Base-by-base conservation (phyloP, 192 early-diverging fungal species). In the Glomus cerebriforme region DNA sequence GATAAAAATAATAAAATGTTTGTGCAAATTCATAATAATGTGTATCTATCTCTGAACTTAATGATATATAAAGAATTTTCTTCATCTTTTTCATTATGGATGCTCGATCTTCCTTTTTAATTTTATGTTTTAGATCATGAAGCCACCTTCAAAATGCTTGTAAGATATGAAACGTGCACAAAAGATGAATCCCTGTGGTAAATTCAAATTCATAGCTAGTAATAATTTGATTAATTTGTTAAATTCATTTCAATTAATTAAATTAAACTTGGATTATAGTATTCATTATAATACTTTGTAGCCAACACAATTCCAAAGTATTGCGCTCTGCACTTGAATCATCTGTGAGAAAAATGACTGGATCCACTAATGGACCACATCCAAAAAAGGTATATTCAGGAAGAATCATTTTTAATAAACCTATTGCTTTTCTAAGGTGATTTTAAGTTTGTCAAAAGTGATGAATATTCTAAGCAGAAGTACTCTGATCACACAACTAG, bases 391-490 rank as follows among this genome's bases (percentile, higher is more conserved):
- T 35, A 62, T 62, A 27, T 8, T 3, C 10, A 1, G 8, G 26
- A 27, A 70, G 37, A 70, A 70, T 22, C 2, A 2, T n/a, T 70
- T 70, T 70, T 45, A 70, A 70, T 35, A 70, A 35, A 70, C 29
- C 29, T 22, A 70, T 70, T 17, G 13, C 22, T 37, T 70, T 70
- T 70, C 35, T 24, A 70, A 70, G 5, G 68, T 70, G 1, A 43
- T 35, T 70, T 70, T 35, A 24, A 70, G 34, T 70, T 70, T 1
- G 7, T 70, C 68, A 24, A 22, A 70, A 19, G 37, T 37, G 3
- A 70, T 43, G n/a, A 70, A 35, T 19, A 70, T 8, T 4, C 35
- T 27, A 45, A 70, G 15, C 3, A 22, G 32, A 35, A 70, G 34
- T 9, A 35, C 68, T 34, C 68, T 35, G 0, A 35, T 35, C 3